Conservation (phyloP, 306 rosid genomes). For the Begonia masoniana region DNA sequence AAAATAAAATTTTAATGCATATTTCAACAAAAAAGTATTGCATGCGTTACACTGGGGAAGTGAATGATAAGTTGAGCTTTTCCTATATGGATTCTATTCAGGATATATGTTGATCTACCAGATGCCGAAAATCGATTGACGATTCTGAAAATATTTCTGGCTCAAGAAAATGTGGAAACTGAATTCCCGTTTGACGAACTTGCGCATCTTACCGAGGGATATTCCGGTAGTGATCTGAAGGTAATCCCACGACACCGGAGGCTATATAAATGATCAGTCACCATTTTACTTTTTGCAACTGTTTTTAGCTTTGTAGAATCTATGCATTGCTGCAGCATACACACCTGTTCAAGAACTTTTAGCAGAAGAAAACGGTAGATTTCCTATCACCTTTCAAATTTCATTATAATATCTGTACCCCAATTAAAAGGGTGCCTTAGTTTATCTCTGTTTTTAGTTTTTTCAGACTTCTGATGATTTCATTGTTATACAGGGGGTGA, state of each 20-base stretch:
- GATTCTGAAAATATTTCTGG: conserved; percentile 80
- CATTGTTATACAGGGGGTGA: conserved; percentile 25
- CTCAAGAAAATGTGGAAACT: conserved; percentile 53
- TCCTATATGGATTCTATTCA: conserved; percentile 8
- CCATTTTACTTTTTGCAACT: background rate
- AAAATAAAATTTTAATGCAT: no score
- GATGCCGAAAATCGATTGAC: conserved; percentile 78
- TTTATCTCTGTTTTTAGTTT: no score
- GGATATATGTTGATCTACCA: conserved; percentile 92
- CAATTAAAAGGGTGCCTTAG: no score
- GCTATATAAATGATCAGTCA: background rate
- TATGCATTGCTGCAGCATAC: conserved; percentile 91
- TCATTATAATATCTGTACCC: no score
- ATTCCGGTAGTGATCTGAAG: conserved; percentile 98
- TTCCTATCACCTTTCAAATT: no score
- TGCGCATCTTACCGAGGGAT: conserved; percentile 78
- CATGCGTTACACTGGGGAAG: no score
- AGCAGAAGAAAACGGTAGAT: conserved; percentile 60
- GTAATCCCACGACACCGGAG: conserved; percentile 14
- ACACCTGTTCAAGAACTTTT: conserved; percentile 90
- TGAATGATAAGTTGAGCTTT: conserved; percentile 7
- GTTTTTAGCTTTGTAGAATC: conserved; percentile 49
- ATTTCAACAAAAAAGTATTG: no score
- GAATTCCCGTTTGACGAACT: conserved; percentile 63
- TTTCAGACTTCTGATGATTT: no score